Base-by-base conservation (phyloP, 2,329 filamentous ascomycete genomes). In the Zasmidium angulare region DNA sequence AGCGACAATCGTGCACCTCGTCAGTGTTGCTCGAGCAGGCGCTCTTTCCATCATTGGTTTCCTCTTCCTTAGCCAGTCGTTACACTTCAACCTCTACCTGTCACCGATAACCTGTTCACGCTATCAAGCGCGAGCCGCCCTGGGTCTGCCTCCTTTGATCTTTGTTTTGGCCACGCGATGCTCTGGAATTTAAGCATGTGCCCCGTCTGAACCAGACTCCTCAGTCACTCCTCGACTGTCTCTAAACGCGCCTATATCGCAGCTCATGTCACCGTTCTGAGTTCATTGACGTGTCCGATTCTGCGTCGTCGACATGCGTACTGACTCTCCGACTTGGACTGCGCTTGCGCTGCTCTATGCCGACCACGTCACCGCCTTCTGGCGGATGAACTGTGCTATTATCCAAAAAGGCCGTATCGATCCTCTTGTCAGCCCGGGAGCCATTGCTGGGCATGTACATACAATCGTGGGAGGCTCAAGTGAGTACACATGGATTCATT, bases 361-460 rank as follows among this genome's bases (percentile, higher is more conserved):
- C 17, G 26, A 47, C 48, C 43, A 55, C 36, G 67, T 63, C n/a
- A 62, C 72, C 55, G 72, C 72, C 19, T 75, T 75, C 59, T 75
- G 68, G 63, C 71, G 73, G 14, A 71, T 75, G 60, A 73, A 71
- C 50, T 75, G 73, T 53, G 67, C 59, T 29, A 66, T 67, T 17
- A 68, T 75, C 22, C 71, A 76, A 58, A 66, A 64, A 50, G 72
- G 72, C n/a, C 68, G 73, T 24, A 67, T 75, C 43, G 73, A 76
- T 59, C 72, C 74, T 29, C 54, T 76, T 20, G 68, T 75, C 48
- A 69, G 69, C 47, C 71, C 70, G 46, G 71, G 71, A 22, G 60
- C 61, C 2, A 54, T 74, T 23, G 63, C 72, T n/a, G 68, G 65
- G 7, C 73, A 75, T 56, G 62, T 60, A 26, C 73, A 75, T 50